phyloP scores from a whole-genome alignment of 2,329 filamentous ascomycete genomes.

The Penicillium aurantiogriseum region DNA sequence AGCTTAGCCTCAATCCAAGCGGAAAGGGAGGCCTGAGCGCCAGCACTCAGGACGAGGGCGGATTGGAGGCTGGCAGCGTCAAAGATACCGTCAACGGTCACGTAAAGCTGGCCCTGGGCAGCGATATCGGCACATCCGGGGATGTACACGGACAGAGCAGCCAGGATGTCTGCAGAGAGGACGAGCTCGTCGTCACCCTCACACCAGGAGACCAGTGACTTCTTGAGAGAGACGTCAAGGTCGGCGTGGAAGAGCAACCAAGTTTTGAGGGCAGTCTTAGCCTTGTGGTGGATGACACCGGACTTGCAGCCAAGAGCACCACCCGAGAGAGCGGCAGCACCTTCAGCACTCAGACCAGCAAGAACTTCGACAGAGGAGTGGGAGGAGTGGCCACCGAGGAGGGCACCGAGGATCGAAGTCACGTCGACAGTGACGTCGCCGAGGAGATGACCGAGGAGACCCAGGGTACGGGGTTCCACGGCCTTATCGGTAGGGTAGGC shows the following conservation, averaged over 20 bases:
- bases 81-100: conserved; percentile 40
- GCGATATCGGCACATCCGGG: conserved; percentile 35
- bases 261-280: conserved; percentile 29
- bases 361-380: conserved; percentile 23
- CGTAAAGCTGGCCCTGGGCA: conserved; percentile 37
- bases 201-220: conserved; percentile 34
- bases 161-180: conserved; percentile 29
- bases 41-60: conserved; percentile 33
- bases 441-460: conserved; percentile 18
- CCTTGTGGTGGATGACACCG: conserved; percentile 26
- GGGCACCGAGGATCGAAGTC: conserved; percentile 19
- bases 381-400: conserved; percentile 24
- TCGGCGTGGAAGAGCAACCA: conserved; percentile 31
- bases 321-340: conserved; percentile 37
- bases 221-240: conserved; percentile 30
- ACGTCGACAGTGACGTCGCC: conserved; percentile 24
- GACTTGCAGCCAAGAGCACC: conserved; percentile 37
- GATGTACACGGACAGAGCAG: conserved; percentile 36
- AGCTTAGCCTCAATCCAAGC: conserved; percentile 28
- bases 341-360: conserved; percentile 32
- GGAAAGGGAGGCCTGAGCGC: conserved; percentile 29
- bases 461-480: conserved; percentile 30
- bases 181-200: conserved; percentile 26
- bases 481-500: conserved; percentile 31
- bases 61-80: conserved; percentile 25